Conservation (phyloP, 805 yeast species). For the Cyberlindnera saturnus region DNA sequence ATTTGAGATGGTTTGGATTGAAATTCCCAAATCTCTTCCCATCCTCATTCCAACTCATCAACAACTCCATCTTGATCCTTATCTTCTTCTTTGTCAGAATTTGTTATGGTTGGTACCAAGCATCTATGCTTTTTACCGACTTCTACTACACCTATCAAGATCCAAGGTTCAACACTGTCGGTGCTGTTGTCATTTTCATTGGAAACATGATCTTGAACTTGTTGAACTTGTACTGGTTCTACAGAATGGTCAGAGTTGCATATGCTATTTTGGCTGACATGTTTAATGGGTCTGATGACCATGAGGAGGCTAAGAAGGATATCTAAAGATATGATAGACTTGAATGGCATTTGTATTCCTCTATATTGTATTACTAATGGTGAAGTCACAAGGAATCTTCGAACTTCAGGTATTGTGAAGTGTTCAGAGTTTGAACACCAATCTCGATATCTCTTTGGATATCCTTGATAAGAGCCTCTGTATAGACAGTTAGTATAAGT, state of each 20-base stretch:
- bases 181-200: conserved; percentile 25
- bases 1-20: conserved; percentile 76
- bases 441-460: conserved; percentile 73
- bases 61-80: conserved; percentile 58
- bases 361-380: conserved; percentile 1
- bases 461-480: conserved; percentile 78
- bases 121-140: conserved; percentile 38
- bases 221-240: conserved; percentile 74
- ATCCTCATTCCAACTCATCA: conserved; percentile 42
- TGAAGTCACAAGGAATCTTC: conserved; percentile 14
- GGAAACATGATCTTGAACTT: conserved; percentile 50
- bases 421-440: conserved; percentile 45
- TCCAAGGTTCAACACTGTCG: conserved; percentile 41
- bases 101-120: conserved; percentile 73
- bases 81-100: conserved; percentile 68
- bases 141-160: conserved; percentile 31
- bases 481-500: conserved; percentile 32
- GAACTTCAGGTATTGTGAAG: conserved; percentile 34
- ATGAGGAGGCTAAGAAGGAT: conserved; percentile 23
- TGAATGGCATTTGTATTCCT: background rate
- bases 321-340: conserved; percentile 6
- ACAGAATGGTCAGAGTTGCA: conserved; percentile 67
- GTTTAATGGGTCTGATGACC: conserved; percentile 19
- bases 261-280: conserved; percentile 33
- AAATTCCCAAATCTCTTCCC: conserved; percentile 61